Percentiles rank a stretch among this genome's conserved stretches.
phyloP scores from a whole-genome alignment of 2,329 filamentous ascomycete species.

The Colletotrichum cordylinicola region DNA sequence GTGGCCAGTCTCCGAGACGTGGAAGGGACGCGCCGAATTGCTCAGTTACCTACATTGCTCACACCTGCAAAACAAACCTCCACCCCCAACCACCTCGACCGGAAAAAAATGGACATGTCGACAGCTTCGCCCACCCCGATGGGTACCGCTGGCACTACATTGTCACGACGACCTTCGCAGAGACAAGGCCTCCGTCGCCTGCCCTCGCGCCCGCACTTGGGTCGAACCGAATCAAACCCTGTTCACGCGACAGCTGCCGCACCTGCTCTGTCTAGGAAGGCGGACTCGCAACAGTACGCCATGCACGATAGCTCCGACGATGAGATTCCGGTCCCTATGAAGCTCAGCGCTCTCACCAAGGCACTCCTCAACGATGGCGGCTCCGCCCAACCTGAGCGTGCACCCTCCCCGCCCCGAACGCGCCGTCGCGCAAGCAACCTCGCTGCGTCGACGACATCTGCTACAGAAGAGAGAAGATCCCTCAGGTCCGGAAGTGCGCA shows the following conservation, averaged over 20 bases:
- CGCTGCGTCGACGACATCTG: constrained; percentile 47
- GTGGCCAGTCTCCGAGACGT: constrained; percentile 5
- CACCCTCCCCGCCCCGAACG: constrained; percentile 51
- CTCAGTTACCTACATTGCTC: neutral
- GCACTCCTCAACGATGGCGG: constrained; percentile 75
- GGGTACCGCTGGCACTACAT: constrained; percentile 48
- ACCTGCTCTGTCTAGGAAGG: constrained; percentile 28
- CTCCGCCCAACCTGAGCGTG: constrained; percentile 49
- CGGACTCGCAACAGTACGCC: constrained; percentile 52
- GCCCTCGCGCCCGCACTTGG: constrained; percentile 50
- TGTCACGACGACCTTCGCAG: constrained; percentile 59
- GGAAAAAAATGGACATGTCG: constrained; percentile 45
- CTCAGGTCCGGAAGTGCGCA: constrained; percentile 56
- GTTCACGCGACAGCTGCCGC: constrained; percentile 29
- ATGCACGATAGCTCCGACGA: constrained; percentile 91
- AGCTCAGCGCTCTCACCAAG: constrained; percentile 91
- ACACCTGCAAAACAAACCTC: constrained; percentile 11
- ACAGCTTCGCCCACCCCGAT: constrained; percentile 62
- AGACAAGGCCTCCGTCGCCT: constrained; percentile 60
- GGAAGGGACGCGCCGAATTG: constrained; percentile 9
- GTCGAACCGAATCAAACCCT: constrained; percentile 52
- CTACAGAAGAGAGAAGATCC: constrained; percentile 49
- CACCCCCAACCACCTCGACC: neutral
- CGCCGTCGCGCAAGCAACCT: constrained; percentile 56
- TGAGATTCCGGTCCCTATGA: constrained; percentile 89